phyloP scores from a whole-genome alignment of 116 monocot species.

The Papilionanthe hybrid region DNA sequence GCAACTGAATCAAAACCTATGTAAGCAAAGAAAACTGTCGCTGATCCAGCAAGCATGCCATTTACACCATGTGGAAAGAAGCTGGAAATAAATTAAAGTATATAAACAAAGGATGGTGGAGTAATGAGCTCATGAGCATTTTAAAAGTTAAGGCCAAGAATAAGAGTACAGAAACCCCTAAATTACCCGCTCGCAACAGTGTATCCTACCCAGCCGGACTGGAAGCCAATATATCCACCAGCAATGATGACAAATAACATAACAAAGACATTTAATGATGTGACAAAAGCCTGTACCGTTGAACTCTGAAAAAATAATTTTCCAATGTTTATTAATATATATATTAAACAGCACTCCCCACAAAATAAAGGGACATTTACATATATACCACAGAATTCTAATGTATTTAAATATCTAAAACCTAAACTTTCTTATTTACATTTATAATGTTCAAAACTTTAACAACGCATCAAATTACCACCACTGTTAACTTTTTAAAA shows the following conservation, averaged over 20 bases:
- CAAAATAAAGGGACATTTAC: neutral
- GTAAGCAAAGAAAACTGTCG: slow-evolving; percentile 95
- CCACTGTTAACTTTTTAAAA: no score
- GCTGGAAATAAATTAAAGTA: slow-evolving; percentile 28
- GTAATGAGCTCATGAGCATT: neutral
- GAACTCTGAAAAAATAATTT: slow-evolving; percentile 56
- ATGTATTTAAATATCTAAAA: no score
- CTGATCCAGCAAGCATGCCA: slow-evolving; percentile 94
- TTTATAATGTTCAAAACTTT: no score
- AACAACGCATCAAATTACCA: no score
- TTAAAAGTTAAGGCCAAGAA: neutral
- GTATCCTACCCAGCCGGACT: slow-evolving; percentile 97
- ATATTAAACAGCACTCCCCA: neutral
- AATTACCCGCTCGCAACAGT: slow-evolving; percentile 60
- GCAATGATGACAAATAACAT: slow-evolving; percentile 88
- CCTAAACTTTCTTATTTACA: no score
- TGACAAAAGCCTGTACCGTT: slow-evolving; percentile 67
- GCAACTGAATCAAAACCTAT: slow-evolving; percentile 97
- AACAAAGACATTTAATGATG: slow-evolving; percentile 72
- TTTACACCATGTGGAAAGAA: slow-evolving; percentile 87
- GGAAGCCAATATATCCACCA: slow-evolving; percentile 93
- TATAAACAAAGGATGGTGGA: neutral
- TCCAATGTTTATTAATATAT: neutral
- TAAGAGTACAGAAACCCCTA: neutral
- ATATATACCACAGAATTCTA: no score